phyloP scores from a whole-genome alignment of 2,329 filamentous ascomycete species.

The Fonsecaea pedrosoi region DNA sequence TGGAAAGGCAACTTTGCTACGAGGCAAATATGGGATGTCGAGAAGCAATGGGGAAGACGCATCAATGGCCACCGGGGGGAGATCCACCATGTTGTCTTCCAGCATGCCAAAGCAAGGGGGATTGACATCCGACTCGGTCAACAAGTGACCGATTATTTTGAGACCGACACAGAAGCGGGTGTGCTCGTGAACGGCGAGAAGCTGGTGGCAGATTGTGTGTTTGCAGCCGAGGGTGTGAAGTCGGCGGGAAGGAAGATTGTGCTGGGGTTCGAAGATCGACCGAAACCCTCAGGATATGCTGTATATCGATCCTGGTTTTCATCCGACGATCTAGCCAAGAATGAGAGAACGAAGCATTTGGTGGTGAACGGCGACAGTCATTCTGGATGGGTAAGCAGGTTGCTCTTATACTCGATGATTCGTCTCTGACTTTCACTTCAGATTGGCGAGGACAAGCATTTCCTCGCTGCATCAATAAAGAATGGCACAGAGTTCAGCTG shows the following conservation, averaged over 20 bases:
- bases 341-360: conserved; percentile 61
- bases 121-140: conserved; percentile 44
- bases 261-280: conserved; percentile 45
- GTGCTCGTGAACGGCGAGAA: conserved; percentile 35
- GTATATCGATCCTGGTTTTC: conserved; percentile 44
- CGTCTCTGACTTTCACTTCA: background rate
- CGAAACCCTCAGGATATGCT: conserved; percentile 45
- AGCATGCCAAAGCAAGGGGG: conserved; percentile 42
- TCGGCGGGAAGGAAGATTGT: conserved; percentile 36
- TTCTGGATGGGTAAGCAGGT: conserved; percentile 49
- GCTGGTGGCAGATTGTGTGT: conserved; percentile 33
- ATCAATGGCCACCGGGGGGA: conserved; percentile 48
- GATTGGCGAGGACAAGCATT: conserved; percentile 54
- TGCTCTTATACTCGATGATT: background rate
- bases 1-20: conserved; percentile 44
- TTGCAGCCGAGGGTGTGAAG: conserved; percentile 36
- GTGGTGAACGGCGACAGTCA: conserved; percentile 61
- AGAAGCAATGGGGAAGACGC: conserved; percentile 43
- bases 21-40: conserved; percentile 44
- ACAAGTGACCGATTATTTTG: conserved; percentile 44
- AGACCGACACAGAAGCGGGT: conserved; percentile 45
- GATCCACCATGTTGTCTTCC: conserved; percentile 45
- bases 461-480: conserved; percentile 61
- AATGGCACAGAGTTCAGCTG: conserved; percentile 60
- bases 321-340: conserved; percentile 56